Percentiles rank a stretch among this genome's conserved stretches.
Evolutionary conservation across 305 asterid species (phyloP).

Genomic region (Solanum hybrid): DNA sequence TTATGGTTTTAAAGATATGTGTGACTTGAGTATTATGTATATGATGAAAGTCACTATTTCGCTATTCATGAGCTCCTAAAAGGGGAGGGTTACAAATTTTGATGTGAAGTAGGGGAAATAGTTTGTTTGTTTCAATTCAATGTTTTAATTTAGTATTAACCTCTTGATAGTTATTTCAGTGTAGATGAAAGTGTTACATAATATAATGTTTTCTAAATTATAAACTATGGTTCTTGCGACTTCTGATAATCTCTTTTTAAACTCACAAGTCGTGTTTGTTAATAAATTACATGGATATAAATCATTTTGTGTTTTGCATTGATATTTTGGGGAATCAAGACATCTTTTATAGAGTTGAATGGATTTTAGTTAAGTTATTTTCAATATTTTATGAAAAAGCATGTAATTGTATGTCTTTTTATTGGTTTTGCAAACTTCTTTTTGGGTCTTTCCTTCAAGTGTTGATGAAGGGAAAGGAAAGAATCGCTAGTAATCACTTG

Average conservation of each 20-base stretch:
- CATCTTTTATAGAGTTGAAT: too few species aligned
- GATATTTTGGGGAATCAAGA: too few species aligned
- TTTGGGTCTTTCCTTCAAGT: neutral
- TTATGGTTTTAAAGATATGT: neutral
- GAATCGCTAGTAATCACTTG: neutral
- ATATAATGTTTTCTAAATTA: neutral
- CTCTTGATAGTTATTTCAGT: too few species aligned
- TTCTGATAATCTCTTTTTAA: neutral
- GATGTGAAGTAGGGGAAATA: too few species aligned
- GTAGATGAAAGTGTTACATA: neutral
- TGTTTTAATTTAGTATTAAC: neutral
- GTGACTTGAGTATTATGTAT: neutral
- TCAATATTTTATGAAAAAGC: neutral
- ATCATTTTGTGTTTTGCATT: too few species aligned
- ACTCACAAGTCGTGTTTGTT: neutral
- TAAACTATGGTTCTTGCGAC: neutral
- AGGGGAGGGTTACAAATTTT: too few species aligned
- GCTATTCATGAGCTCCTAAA: too few species aligned
- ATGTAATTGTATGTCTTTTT: neutral
- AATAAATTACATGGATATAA: neutral
- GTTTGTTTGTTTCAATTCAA: too few species aligned
- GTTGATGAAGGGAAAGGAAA: neutral
- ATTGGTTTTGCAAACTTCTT: neutral
- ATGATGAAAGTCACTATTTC: neutral
- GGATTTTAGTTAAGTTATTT: neutral